phyloP scores from a whole-genome alignment of 2,329 filamentous ascomycete species.

The Madurella mycetomatis region DNA sequence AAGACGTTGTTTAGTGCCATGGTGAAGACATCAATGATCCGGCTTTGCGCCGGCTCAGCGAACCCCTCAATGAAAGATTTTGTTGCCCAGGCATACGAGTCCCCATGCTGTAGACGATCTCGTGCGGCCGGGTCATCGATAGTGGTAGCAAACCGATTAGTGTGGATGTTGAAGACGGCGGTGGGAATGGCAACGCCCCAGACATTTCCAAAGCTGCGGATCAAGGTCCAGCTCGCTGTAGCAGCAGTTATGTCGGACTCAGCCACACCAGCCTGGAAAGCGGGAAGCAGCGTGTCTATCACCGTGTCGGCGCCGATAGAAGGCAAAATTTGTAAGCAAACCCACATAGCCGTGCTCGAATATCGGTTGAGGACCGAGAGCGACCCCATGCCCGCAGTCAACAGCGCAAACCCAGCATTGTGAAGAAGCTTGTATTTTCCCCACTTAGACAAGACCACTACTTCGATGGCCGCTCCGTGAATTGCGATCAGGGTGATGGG shows the following conservation, averaged over 20 bases:
- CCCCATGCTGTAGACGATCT: too few species aligned
- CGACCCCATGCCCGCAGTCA: constrained; percentile 34
- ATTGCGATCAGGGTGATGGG: constrained; percentile 18
- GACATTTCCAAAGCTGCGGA: constrained; percentile 42
- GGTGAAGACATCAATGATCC: too few species aligned
- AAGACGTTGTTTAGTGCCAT: too few species aligned
- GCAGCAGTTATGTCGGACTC: constrained; percentile 35
- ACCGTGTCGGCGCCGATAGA: constrained; percentile 40
- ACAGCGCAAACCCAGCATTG: constrained; percentile 26
- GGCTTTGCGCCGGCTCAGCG: too few species aligned
- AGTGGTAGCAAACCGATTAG: too few species aligned
- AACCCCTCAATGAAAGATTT: too few species aligned
- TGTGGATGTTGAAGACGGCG: constrained; percentile 33
- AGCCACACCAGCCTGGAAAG: constrained; percentile 36
- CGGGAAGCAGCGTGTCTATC: constrained; percentile 38
- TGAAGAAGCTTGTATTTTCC: constrained; percentile 25
- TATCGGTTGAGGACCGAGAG: constrained; percentile 33
- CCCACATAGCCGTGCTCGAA: constrained; percentile 37
- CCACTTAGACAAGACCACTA: constrained; percentile 26
- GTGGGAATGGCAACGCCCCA: constrained; percentile 43
- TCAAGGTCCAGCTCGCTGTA: constrained; percentile 39
- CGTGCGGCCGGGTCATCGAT: too few species aligned
- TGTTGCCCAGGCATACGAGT: too few species aligned
- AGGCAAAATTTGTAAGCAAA: constrained; percentile 37
- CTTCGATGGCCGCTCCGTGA: constrained; percentile 26